Percentiles rank a stretch among this genome's conserved stretches.
These are phyloP conservation scores for Beauveria caledonica DNA, from an alignment of 2,329 filamentous ascomycete species.

Conservation along the genomic window DNA sequence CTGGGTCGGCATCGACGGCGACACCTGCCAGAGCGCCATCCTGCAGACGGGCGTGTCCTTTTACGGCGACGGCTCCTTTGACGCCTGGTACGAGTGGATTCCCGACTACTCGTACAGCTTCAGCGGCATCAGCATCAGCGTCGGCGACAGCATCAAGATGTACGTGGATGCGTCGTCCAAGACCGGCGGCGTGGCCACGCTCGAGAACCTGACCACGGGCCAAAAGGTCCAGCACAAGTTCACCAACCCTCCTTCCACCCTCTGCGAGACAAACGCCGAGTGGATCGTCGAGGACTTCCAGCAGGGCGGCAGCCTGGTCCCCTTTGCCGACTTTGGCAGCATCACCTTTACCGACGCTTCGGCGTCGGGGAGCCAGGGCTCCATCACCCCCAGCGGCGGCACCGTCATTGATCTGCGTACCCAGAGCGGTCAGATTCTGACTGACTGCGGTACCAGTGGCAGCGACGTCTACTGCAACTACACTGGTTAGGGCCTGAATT, in stretches of 20 bases:
- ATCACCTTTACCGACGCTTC: conserved; percentile 6
- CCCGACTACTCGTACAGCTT: conserved; percentile 31
- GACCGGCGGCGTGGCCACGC: conserved; percentile 13
- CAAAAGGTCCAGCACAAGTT: conserved; percentile 41
- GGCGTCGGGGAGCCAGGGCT: conserved; percentile 21
- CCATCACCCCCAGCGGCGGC: conserved; percentile 2
- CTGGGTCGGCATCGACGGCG: conserved; percentile 36
- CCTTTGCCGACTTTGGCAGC: conserved; percentile 10
- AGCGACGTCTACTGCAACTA: conserved; percentile 6
- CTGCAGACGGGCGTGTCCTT: conserved; percentile 33
- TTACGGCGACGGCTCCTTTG: conserved; percentile 24
- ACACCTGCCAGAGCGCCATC: conserved; percentile 26
- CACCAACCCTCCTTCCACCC: conserved; percentile 17
- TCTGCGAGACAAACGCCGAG: conserved; percentile 47
- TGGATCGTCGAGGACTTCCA: conserved; percentile 44
- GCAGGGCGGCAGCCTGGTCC: conserved; percentile 15
- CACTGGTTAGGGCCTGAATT: not conserved
- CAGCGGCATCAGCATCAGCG: conserved; percentile 17
- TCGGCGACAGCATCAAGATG: conserved; percentile 18
- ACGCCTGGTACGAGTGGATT: conserved; percentile 35
- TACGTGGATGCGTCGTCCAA: conserved; percentile 15
- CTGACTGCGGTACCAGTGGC: not conserved
- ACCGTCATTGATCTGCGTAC: not conserved
- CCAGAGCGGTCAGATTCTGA: not conserved
- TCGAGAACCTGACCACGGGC: conserved; percentile 41